Base-by-base conservation (phyloP, 495 filamentous ascomycete genomes). In the Talaromyces borbonicus region DNA sequence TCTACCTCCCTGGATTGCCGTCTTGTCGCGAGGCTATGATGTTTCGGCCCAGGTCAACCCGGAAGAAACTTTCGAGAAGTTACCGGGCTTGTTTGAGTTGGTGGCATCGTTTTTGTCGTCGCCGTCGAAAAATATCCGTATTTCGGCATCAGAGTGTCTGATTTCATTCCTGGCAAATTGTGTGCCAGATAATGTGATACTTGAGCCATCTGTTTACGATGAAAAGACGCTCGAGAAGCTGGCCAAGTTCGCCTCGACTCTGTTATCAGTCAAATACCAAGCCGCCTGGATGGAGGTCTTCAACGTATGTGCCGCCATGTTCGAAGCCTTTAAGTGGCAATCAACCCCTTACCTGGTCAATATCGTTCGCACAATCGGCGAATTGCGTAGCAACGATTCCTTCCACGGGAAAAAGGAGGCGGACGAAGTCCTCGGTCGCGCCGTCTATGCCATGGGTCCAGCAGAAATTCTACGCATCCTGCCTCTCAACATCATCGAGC, bases 361-460 rank as follows among this genome's bases (percentile, higher is more conserved):
- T 22, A 75, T 90, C 44, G 76, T 89, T 41, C 81, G 75, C 46
- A 84, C 73, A 8, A 68, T 97, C 42, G 93, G 92, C 26, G 89
- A 95, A 43, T 76, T 98, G 43, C 84, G 92, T 46, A 79, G 78
- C 41, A 94, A 88, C 56, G 84, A 92, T 23, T 81, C 88, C 0
- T 98, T 98, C 63, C 75, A 82, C 39, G 87, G 89, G 16, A 97
- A 96, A 66, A 93, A 94, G 62, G 85, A 97, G 59, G 90, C 90
- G 3, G 92, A 97, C 55, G 75, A 77, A 43, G 87, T 98, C 3
- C 73, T 98, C 29, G 83, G 87, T 2, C 83, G 80, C 52, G 93
- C 93, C 7, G 79, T 95, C 35, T 74, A 78, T 42, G 85, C 84
- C 0, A 90, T 95, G 84, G 92, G 92, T 5, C 88, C 92, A 0